Evolutionary conservation across 148 eudicot genomes (phyloP), one percentile per base, ranked within the genome.

Genomic region (Vaccinium corymbosum): DNA sequence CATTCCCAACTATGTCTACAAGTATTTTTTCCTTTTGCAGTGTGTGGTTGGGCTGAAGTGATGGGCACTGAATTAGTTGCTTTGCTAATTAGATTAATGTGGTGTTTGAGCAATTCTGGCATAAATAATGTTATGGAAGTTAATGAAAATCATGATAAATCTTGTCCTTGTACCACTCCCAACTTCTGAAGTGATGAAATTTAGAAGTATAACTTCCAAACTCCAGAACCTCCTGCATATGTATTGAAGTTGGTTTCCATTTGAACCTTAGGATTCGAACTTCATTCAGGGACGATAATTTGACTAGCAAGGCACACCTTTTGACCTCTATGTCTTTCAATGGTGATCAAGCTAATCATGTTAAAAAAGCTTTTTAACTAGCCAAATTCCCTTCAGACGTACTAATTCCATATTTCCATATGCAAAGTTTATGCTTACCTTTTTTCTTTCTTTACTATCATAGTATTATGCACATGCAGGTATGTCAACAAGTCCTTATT

Each of bases 31-130:
- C 52, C 25, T 14, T 59, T 80, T 42, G 72, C 22, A 27, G 53
- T 17, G 8, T 56, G 20, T 6, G 5, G 6, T 14, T n/a, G 55
- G 29, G 61, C 42, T 29, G 17, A 20, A 29, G 51, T 79, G 52
- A 59, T 57, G 12, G 64, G 49, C 49, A 22, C 71, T 20, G 66
- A 80, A 59, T 68, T 80, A 62, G 83, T 61, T 80, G 53, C 55
- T 61, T 61, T 80, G 51, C 55, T 22, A 55, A 79, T 56, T 62
- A 79, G 8, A 32, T 42, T 81, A 14, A 6, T 14, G 9, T 62
- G 51, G 22, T 46, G 55, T 80, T 42, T 46, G 53, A 61, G 68
- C 61, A 29, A 56, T 32, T 78, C 35, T 27, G 20, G 35, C 64
- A 78, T 78, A 17, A 55, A 53, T 78, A 53, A 78, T 5, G 42